Evolutionary conservation across 2,329 filamentous ascomycete species (phyloP).

Genomic region (Celoporthe dispersa): DNA sequence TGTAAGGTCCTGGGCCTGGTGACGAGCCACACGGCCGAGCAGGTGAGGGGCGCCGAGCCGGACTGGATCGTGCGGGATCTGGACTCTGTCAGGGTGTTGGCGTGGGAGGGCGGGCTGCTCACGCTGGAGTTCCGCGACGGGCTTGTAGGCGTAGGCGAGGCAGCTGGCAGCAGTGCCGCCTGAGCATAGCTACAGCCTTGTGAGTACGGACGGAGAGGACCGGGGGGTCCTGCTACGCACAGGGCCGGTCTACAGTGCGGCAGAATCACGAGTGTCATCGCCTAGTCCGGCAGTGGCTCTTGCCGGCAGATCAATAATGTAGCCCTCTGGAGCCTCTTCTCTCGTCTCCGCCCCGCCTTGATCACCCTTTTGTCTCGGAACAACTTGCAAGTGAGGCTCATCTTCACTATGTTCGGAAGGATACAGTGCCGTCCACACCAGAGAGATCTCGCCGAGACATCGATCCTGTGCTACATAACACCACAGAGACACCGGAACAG

Average conservation of each 20-base stretch:
- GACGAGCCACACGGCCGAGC: slow-evolving; percentile 77
- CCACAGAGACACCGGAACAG: background rate
- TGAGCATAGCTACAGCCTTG: background rate
- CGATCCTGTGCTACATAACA: background rate
- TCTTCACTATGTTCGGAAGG: background rate
- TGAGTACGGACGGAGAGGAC: background rate
- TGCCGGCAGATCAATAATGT: background rate
- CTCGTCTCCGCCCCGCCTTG: background rate
- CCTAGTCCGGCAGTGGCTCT: background rate
- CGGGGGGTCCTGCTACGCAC: background rate
- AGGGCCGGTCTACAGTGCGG: background rate
- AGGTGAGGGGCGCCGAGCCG: slow-evolving; percentile 75
- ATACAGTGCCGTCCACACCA: background rate
- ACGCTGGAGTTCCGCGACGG: slow-evolving; percentile 71
- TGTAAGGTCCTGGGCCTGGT: slow-evolving; percentile 84
- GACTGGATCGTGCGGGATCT: slow-evolving; percentile 88
- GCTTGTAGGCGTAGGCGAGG: slow-evolving; percentile 41
- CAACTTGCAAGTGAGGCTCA: background rate
- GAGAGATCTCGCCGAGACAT: background rate
- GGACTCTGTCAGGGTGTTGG: slow-evolving; percentile 69
- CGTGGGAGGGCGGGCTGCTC: slow-evolving; percentile 60
- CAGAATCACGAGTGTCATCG: background rate
- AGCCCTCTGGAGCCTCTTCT: background rate
- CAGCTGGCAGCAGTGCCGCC: slow-evolving; percentile 12
- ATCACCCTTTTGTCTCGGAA: background rate